Conservation (phyloP, 2,329 filamentous ascomycete genomes). For the Diaporthe sp. region DNA sequence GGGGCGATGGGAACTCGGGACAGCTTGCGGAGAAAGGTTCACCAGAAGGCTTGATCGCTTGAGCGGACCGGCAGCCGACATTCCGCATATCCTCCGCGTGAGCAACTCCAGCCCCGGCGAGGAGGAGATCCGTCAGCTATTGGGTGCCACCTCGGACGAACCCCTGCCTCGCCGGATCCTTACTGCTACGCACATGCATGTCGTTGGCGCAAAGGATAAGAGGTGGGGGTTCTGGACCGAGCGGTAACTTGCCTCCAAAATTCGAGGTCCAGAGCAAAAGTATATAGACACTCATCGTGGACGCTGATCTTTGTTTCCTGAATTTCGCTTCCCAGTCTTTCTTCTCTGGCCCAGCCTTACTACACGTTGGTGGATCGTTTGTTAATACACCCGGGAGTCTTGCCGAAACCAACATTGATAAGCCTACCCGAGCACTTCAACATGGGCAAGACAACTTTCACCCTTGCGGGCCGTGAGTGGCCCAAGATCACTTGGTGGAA, state of each 20-base stretch:
- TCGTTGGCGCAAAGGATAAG: not conserved
- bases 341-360: not conserved
- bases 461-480: conserved; percentile 41
- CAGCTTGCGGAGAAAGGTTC: not conserved
- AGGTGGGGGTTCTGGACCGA: not conserved
- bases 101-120: not conserved
- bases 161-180: not conserved
- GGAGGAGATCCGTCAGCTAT: not conserved
- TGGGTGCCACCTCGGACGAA: conserved; percentile 12
- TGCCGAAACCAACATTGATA: not conserved
- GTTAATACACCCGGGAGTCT: too few species aligned
- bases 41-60: conserved; percentile 3
- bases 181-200: not conserved
- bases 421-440: not conserved
- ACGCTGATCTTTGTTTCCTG: too few species aligned
- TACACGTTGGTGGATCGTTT: not conserved
- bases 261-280: not conserved
- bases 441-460: conserved; percentile 40
- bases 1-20: conserved; percentile 12
- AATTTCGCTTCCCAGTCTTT: not conserved
- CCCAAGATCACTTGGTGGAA: conserved; percentile 44
- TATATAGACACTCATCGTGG: conserved; percentile 22
- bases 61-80: conserved; percentile 30
- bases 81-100: not conserved
- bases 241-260: not conserved